These are phyloP conservation scores for Exsudoporus floridanus DNA, from an alignment of 1,284 basidiomycete genomes.

Conservation along the genomic window DNA sequence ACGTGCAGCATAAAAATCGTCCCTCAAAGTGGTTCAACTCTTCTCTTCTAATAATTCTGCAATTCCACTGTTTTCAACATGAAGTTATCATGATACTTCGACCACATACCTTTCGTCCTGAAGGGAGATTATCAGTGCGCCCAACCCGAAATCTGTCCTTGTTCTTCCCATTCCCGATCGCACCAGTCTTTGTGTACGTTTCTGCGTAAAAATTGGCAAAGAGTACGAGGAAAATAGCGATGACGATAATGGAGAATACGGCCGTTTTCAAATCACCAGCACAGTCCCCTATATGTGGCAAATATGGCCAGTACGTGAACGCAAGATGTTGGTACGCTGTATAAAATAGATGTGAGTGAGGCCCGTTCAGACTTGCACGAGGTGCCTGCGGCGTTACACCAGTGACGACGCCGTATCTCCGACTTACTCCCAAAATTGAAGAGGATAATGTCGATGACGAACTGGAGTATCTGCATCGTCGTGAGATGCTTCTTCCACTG, in stretches of 20 bases:
- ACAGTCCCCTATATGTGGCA: conserved; percentile 79
- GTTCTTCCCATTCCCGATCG: neutral
- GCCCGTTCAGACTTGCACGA: conserved; percentile 7
- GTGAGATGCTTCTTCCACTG: conserved; percentile 98
- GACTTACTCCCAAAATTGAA: conserved; percentile 89
- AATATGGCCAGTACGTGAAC: conserved; percentile 55
- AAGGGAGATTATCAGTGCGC: neutral
- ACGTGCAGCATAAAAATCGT: neutral
- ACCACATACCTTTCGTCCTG: conserved; percentile 2
- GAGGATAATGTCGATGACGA: conserved; percentile 83
- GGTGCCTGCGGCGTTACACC: neutral
- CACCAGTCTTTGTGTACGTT: conserved; percentile 62
- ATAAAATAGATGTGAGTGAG: conserved; percentile 1
- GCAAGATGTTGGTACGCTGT: conserved; percentile 83
- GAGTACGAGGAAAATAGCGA: conserved; percentile 85
- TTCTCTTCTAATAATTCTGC: neutral
- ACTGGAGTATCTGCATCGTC: conserved; percentile 92
- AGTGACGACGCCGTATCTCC: conserved; percentile 1
- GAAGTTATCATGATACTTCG: neutral
- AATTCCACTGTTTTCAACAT: neutral
- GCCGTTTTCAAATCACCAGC: conserved; percentile 86
- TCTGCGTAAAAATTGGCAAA: conserved; percentile 89
- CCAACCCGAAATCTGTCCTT: neutral
- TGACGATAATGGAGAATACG: conserved; percentile 78
- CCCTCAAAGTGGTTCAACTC: neutral